phyloP scores from a whole-genome alignment of 2,329 filamentous ascomycete species.

The Aureobasidium sp. region DNA sequence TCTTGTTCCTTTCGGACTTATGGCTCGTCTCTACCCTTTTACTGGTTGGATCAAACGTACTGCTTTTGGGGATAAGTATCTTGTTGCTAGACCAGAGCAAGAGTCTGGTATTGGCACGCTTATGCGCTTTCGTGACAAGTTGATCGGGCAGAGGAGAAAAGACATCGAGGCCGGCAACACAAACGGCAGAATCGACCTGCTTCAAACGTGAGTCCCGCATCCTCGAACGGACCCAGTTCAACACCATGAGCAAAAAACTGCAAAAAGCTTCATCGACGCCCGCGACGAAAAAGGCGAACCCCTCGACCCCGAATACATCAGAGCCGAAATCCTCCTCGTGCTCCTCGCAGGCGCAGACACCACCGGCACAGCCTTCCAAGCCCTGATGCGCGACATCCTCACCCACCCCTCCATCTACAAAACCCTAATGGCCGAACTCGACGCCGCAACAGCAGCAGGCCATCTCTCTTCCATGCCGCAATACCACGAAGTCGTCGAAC shows the following conservation, averaged over 20 bases:
- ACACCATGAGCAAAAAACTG: not conserved
- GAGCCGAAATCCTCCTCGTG: conserved; percentile 44
- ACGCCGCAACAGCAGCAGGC: conserved; percentile 22
- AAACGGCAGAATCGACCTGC: conserved; percentile 39
- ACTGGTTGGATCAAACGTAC: conserved; percentile 48
- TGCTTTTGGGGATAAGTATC: conserved; percentile 39
- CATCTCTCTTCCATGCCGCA: conserved; percentile 1
- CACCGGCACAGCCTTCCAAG: conserved; percentile 37
- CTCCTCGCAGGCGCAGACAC: conserved; percentile 45
- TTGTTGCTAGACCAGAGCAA: conserved; percentile 46
- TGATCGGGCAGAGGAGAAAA: conserved; percentile 40
- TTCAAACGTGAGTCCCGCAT: conserved; percentile 37
- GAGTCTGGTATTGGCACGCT: conserved; percentile 46
- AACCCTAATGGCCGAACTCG: conserved; percentile 38
- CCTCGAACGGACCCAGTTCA: not conserved
- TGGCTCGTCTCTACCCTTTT: conserved; percentile 45
- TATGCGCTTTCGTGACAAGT: conserved; percentile 49
- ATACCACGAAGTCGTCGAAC: not conserved
- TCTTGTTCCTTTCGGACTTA: conserved; percentile 41
- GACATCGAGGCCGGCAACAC: conserved; percentile 40
- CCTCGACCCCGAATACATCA: conserved; percentile 42
- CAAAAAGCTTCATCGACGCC: conserved; percentile 27
- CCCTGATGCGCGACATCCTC: conserved; percentile 13
- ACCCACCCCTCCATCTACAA: conserved; percentile 27
- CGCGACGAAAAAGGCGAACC: conserved; percentile 33